Conservation (phyloP, 768 basidiomycete species). For the Hygrocybe coccinea region DNA sequence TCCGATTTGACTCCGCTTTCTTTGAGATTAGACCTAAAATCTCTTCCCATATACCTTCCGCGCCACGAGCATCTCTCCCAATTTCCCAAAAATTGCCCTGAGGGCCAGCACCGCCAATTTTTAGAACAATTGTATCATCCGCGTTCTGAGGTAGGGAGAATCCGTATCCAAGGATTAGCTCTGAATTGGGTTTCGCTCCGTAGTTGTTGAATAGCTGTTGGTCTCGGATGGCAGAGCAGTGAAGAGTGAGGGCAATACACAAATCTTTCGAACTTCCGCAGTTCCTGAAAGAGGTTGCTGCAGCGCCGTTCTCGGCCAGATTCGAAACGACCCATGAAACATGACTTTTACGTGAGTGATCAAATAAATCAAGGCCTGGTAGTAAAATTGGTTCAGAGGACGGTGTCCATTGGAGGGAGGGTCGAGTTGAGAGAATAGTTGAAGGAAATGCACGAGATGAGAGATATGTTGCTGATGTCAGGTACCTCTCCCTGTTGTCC, state of each 20-base stretch:
- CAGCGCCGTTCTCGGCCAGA: slow-evolving; percentile 22
- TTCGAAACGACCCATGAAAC: slow-evolving; percentile 74
- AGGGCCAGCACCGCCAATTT: slow-evolving; percentile 50
- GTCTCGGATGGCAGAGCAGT: slow-evolving; percentile 36
- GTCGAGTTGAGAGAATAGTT: slow-evolving; percentile 56
- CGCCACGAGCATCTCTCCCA: slow-evolving; percentile 51
- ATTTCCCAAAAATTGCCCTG: slow-evolving; percentile 54
- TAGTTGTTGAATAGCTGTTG: slow-evolving; percentile 86
- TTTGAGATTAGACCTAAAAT: slow-evolving; percentile 33
- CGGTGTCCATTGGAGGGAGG: slow-evolving; percentile 47
- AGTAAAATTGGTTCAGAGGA: slow-evolving; percentile 72
- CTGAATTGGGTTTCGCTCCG: slow-evolving; percentile 84
- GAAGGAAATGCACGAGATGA: slow-evolving; percentile 92
- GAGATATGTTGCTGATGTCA: slow-evolving; percentile 68
- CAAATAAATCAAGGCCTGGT: slow-evolving; percentile 82
- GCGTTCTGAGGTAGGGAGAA: slow-evolving; percentile 77
- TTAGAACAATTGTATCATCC: slow-evolving; percentile 81
- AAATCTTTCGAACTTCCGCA: slow-evolving; percentile 17
- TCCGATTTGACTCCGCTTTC: slow-evolving; percentile 24
- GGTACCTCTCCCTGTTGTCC: slow-evolving; percentile 58
- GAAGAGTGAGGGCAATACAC: slow-evolving; percentile 59
- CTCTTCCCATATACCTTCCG: slow-evolving; percentile 58
- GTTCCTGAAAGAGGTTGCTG: slow-evolving; percentile 2
- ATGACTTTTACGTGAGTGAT: slow-evolving; percentile 75
- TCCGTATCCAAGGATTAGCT: slow-evolving; percentile 88